A percentile compares a stretch with the other conserved stretches of the same genome.
Conservation (phyloP, 345 rosid genomes). For the Syzygium oleosum region DNA sequence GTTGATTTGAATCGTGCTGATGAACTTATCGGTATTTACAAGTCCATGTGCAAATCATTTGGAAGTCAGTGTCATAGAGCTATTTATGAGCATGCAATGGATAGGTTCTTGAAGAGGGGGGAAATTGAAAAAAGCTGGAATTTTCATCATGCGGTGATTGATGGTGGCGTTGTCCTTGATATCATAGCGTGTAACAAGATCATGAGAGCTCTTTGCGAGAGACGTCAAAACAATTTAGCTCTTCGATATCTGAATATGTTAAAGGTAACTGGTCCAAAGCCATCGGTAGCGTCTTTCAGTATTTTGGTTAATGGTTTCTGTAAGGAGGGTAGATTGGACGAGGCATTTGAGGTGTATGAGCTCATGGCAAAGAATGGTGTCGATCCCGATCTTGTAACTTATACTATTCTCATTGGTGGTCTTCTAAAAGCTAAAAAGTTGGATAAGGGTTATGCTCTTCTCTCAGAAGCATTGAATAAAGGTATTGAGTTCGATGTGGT, state of each 20-base stretch:
- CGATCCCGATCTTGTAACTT: slow-evolving; percentile 31
- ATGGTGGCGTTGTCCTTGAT: slow-evolving; percentile 19
- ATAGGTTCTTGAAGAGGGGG: slow-evolving; percentile 25
- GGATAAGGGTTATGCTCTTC: slow-evolving; percentile 28
- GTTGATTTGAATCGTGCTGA: slow-evolving; percentile 15
- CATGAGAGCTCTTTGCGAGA: slow-evolving; percentile 20
- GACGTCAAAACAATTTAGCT: slow-evolving; percentile 18
- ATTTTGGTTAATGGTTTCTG: slow-evolving; percentile 34
- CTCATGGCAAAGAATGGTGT: slow-evolving; percentile 21
- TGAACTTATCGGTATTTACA: slow-evolving; percentile 7
- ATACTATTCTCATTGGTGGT: slow-evolving; percentile 38
- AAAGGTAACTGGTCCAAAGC: slow-evolving; percentile 30
- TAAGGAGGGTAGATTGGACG: slow-evolving; percentile 30
- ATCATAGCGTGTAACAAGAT: slow-evolving; percentile 38
- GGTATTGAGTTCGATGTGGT: slow-evolving; percentile 35
- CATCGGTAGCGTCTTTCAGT: slow-evolving; percentile 36
- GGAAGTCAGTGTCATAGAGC: slow-evolving; percentile 13
- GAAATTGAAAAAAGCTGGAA: slow-evolving; percentile 20
- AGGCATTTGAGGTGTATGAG: slow-evolving; percentile 23
- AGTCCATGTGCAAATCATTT: slow-evolving; percentile 7
- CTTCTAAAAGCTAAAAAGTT: slow-evolving; percentile 35
- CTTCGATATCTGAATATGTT: slow-evolving; percentile 17
- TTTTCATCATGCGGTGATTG: slow-evolving; percentile 19
- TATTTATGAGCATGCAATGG: slow-evolving; percentile 29
- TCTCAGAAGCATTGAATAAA: slow-evolving; percentile 20